Conservation (phyloP, 805 yeast species). For the Scheffersomyces lignosus region DNA sequence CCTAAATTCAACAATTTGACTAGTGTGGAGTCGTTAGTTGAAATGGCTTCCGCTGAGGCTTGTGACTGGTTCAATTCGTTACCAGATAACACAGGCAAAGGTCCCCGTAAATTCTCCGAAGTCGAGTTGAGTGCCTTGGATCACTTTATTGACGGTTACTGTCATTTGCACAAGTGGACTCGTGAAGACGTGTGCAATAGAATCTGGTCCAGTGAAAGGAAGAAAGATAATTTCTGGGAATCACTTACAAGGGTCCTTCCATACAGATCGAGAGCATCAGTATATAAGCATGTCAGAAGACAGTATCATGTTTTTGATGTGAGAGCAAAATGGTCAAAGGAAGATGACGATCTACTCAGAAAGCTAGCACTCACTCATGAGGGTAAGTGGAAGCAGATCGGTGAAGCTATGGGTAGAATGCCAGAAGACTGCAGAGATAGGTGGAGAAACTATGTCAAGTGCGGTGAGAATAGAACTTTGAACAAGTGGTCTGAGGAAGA, state of each 20-base stretch:
- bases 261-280: conserved; percentile 80
- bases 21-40: conserved; percentile 32
- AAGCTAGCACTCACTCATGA: conserved; percentile 63
- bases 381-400: conserved; percentile 88
- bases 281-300: conserved; percentile 90
- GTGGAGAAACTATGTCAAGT: conserved; percentile 93
- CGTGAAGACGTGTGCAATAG: conserved; percentile 74
- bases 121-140: conserved; percentile 75
- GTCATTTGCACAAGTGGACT: conserved; percentile 59
- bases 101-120: conserved; percentile 50
- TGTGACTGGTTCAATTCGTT: conserved; percentile 35
- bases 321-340: conserved; percentile 87
- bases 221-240: conserved; percentile 91
- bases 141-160: conserved; percentile 67
- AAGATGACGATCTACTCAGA: conserved; percentile 71
- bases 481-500: conserved; percentile 81
- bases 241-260: conserved; percentile 76
- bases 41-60: conserved; percentile 36
- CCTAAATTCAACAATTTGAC: conserved; percentile 26
- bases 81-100: conserved; percentile 20
- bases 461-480: conserved; percentile 73
- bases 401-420: conserved; percentile 81
- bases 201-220: conserved; percentile 83
- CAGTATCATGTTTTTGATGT: conserved; percentile 84
- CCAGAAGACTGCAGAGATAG: conserved; percentile 97